These are phyloP conservation scores for Sphagnum contortum DNA, from an alignment of 225 moss, liverwort and hornwort genomes.

Conservation along the genomic window DNA sequence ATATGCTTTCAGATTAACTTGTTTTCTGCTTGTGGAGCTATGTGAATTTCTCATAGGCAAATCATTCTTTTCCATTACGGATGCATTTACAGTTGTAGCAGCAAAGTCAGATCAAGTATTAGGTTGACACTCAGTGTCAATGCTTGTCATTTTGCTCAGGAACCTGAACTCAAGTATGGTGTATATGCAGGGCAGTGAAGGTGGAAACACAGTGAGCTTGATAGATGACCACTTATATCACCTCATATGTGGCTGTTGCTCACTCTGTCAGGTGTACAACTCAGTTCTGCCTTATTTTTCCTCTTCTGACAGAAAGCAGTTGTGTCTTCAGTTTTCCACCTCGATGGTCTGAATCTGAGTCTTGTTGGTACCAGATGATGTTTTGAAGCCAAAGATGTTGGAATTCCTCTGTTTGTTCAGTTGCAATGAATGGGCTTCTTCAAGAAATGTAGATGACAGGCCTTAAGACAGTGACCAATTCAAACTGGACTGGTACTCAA, in stretches of 20 bases:
- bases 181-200: constrained; percentile 42
- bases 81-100: constrained; percentile 3
- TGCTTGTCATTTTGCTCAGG: no score
- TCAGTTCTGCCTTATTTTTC: not conserved
- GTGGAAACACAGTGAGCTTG: constrained; percentile 43
- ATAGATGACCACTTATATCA: constrained; percentile 56
- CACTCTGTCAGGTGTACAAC: constrained; percentile 38
- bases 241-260: constrained; percentile 54
- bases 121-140: no score
- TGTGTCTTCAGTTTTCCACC: not conserved
- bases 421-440: constrained; percentile 2
- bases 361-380: not conserved
- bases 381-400: not conserved
- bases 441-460: not conserved
- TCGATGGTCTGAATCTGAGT: not conserved
- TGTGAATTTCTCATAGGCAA: no score
- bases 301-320: not conserved
- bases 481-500: no score
- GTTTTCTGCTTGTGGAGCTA: not conserved
- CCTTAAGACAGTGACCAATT: no score
- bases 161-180: not conserved
- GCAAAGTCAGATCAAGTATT: not conserved
- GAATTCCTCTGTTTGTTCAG: not conserved
- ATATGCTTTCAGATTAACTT: not conserved
- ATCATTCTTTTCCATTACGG: not conserved